Evolutionary conservation across 495 filamentous ascomycete species (phyloP).

Genomic region (Alectoria sarmentosa): DNA sequence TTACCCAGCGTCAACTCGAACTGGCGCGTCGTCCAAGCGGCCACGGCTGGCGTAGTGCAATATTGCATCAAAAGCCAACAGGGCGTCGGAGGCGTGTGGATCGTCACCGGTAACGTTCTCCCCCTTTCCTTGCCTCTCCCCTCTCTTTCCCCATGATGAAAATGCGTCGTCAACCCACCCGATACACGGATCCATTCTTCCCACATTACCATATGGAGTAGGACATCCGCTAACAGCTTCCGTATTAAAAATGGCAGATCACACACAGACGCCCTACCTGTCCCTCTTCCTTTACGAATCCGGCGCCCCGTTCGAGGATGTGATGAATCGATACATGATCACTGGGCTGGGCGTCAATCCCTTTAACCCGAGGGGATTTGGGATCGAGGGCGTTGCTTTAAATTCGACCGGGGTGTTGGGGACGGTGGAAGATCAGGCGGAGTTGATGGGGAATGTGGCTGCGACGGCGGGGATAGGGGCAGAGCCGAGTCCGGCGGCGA

Average conservation of each 20-base stretch:
- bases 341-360: conserved; percentile 3
- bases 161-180: too few relatives aligned
- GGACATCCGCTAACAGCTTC: background rate
- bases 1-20: background rate
- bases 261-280: background rate
- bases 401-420: background rate
- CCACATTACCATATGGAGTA: too few relatives aligned
- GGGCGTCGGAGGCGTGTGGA: conserved; percentile 3
- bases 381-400: background rate
- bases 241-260: background rate
- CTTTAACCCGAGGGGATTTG: background rate
- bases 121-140: background rate
- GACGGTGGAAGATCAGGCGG: background rate
- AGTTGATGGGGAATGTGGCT: background rate
- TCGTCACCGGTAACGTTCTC: background rate
- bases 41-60: background rate
- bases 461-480: too few relatives aligned
- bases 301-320: conserved; percentile 6
- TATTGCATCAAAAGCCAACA: background rate
- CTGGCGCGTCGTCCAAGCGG: background rate
- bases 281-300: conserved; percentile 2
- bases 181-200: too few relatives aligned
- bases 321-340: conserved; percentile 9
- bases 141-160: too few relatives aligned
- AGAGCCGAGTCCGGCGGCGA: too few relatives aligned